Evolutionary conservation across 768 basidiomycete genomes (phyloP), one percentile per base, ranked within the genome.

Genomic region (Suillus ampliporus): DNA sequence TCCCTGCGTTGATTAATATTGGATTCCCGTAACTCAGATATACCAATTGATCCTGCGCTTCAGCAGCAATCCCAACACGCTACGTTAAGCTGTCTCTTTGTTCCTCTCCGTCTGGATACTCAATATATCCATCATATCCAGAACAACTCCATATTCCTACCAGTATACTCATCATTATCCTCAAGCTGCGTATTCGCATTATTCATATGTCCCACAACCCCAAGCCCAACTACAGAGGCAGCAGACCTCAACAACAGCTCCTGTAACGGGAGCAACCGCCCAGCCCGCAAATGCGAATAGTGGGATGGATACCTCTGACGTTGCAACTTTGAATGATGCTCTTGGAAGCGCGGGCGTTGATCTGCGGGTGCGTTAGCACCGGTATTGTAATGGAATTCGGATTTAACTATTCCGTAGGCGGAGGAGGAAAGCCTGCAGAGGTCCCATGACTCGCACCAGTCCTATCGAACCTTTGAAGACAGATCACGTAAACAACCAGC

Each of bases 321-420:
- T 94, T 38, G 86, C 91, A 13, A 91, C 89, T 8, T 70, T 95
- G 47, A 94, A 92, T 61, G 92, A 95, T 67, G 93, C 92, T 5
- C 77, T 95, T 2, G 93, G 92, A 5, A 92, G 91, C 70, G 92
- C 92, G 8, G 92, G 93, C 13, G 92, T 95, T 8, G 93, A 95
- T 77, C 77, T 95, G n/a, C 78, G 90, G 72, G 92, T 91, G 66
- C 64, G 82, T 74, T 19, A 5, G 11, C 53, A 26, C 21, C 21
- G 14, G 19, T 19, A 17, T 58, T 21, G 19, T 57, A 58, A 26
- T 40, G 17, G 2, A 19, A 2, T 56, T 13, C 40, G 13, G 58
- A n/a, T 67, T 43, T 54, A 35, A 43, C 35, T 21, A 35, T 47
- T 40, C 23, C n/a, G 34, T 69, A 95, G 92, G 94, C 94, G 0